phyloP scores from a whole-genome alignment of 306 rosid species.

The Canavalia gladiata region DNA sequence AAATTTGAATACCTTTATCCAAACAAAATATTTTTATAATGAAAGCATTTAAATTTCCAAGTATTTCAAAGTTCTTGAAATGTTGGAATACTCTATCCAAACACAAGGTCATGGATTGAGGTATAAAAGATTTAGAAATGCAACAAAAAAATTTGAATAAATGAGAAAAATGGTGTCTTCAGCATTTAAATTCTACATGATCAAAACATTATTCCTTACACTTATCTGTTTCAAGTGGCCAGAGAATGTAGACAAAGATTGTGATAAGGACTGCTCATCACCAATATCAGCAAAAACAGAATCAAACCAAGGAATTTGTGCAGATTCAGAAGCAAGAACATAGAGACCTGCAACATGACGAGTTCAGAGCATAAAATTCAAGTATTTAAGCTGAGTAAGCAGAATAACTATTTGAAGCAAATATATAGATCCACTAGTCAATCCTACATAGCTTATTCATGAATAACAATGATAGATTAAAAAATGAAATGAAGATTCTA shows the following conservation, averaged over 20 bases:
- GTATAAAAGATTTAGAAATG: conserved; percentile 17
- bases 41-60: too few species aligned
- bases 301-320: conserved; percentile 95
- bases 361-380: conserved; percentile 41
- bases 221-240: conserved; percentile 93
- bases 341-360: conserved; percentile 72
- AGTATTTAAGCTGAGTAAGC: conserved; percentile 24
- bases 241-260: conserved; percentile 94
- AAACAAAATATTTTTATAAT: too few species aligned
- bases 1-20: too few species aligned
- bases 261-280: conserved; percentile 93
- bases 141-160: not conserved
- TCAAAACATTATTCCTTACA: conserved; percentile 58
- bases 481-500: conserved; percentile 41
- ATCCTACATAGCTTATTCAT: conserved; percentile 37
- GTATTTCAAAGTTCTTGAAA: too few species aligned
- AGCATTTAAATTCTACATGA: conserved; percentile 36
- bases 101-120: not conserved
- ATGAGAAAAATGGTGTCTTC: not conserved
- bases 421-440: conserved; percentile 12
- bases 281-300: conserved; percentile 93
- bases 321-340: conserved; percentile 92
- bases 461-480: conserved; percentile 27
- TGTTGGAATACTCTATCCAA: too few species aligned
- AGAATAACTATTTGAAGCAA: conserved; percentile 22